A percentile compares a stretch with the other conserved stretches of the same genome.
phyloP scores from a whole-genome alignment of 2,329 filamentous ascomycete genomes.

The Xylaria polymorpha region DNA sequence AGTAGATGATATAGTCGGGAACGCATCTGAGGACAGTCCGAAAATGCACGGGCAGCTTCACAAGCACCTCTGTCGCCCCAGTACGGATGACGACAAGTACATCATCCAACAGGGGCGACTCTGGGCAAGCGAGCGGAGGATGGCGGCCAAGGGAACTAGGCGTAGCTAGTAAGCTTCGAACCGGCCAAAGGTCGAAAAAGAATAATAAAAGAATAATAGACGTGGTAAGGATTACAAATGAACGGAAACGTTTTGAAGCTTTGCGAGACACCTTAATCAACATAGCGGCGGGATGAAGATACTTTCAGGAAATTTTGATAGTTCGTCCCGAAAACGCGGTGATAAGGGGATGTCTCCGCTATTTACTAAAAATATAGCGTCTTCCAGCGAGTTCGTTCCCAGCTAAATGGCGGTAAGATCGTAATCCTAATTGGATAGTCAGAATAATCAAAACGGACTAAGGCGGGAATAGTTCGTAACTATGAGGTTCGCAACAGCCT shows the following conservation, averaged over 20 bases:
- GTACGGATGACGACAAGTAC: conserved; percentile 33
- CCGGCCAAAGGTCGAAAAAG: neutral
- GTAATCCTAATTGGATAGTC: too few species aligned
- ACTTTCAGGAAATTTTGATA: neutral
- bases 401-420: too few species aligned
- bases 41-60: conserved; percentile 36
- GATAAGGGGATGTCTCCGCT: neutral
- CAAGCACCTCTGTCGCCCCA: conserved; percentile 34
- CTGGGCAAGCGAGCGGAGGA: conserved; percentile 17
- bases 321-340: neutral
- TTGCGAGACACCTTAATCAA: neutral
- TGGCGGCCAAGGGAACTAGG: neutral
- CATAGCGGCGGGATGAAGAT: neutral
- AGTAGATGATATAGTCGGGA: conserved; percentile 37
- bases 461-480: too few species aligned
- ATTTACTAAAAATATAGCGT: too few species aligned
- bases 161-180: neutral
- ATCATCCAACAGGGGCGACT: conserved; percentile 19
- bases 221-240: neutral
- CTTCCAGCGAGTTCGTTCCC: too few species aligned
- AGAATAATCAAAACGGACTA: too few species aligned
- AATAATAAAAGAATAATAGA: neutral
- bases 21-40: conserved; percentile 32
- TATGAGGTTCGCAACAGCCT: too few species aligned
- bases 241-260: neutral